A percentile compares a stretch with the other conserved stretches of the same genome.
phyloP scores from a whole-genome alignment of 768 basidiomycete genomes.

The Russula abietina region DNA sequence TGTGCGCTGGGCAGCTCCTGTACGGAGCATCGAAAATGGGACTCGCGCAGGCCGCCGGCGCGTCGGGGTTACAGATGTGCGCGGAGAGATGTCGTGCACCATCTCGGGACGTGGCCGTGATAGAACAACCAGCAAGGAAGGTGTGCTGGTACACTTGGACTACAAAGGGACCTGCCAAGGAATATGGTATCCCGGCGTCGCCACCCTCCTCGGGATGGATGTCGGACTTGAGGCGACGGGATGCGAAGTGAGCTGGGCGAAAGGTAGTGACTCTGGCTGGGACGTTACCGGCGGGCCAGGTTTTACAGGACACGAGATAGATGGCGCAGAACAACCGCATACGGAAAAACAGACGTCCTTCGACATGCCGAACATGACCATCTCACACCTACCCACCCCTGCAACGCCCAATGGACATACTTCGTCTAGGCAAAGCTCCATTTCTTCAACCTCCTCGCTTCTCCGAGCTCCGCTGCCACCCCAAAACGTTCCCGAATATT shows the following conservation, averaged over 20 bases:
- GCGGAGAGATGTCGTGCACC: constrained; percentile 58
- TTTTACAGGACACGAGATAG: constrained; percentile 67
- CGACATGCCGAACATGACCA: constrained; percentile 37
- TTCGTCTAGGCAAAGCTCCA: constrained; percentile 32
- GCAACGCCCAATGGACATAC: constrained; percentile 29
- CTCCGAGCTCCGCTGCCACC: constrained; percentile 69
- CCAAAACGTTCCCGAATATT: constrained; percentile 61
- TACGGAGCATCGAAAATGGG: constrained; percentile 44
- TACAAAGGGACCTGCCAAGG: constrained; percentile 71
- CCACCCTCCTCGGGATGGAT: constrained; percentile 74
- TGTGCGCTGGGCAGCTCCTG: constrained; percentile 58
- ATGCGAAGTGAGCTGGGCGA: constrained; percentile 63
- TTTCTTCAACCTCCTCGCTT: constrained; percentile 51
- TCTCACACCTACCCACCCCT: constrained; percentile 13
- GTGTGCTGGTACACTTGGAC: constrained; percentile 57
- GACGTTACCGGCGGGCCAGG: constrained; percentile 55
- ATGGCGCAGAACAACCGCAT: constrained; percentile 32
- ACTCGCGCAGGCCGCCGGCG: constrained; percentile 51
- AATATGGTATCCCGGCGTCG: constrained; percentile 79
- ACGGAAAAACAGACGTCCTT: constrained; percentile 20
- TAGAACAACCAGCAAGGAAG: constrained; percentile 37
- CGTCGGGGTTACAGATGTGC: constrained; percentile 63
- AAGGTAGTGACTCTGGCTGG: constrained; percentile 50
- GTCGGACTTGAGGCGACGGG: constrained; percentile 62
- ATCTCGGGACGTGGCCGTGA: constrained; percentile 46